phyloP scores from a whole-genome alignment of 192 early-diverging fungal species.

The Linnemannia schmuckeri region DNA sequence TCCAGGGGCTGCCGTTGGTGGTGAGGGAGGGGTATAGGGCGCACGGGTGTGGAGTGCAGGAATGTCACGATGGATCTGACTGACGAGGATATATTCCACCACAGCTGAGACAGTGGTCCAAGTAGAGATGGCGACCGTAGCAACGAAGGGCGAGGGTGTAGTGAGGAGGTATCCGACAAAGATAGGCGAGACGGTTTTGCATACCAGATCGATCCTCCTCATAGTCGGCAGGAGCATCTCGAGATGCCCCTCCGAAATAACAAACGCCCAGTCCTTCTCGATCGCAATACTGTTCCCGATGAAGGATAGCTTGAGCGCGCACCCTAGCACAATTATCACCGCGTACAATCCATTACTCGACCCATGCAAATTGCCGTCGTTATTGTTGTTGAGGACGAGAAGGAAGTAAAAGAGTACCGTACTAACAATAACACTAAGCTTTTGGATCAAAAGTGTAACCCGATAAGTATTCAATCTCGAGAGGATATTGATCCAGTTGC shows the following conservation, averaged over 20 bases:
- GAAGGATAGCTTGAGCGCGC: constrained; percentile 29
- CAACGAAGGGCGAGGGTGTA: not conserved
- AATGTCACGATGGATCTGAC: constrained; percentile 27
- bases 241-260: constrained; percentile 37
- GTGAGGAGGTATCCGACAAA: constrained; percentile 26
- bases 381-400: not conserved
- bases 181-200: constrained; percentile 45
- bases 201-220: constrained; percentile 51
- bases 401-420: constrained; percentile 23
- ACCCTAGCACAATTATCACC: constrained; percentile 39
- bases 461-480: constrained; percentile 30
- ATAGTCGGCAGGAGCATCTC: constrained; percentile 27
- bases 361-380: not conserved
- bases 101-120: constrained; percentile 31
- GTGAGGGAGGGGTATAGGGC: not conserved
- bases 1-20: not conserved
- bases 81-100: constrained; percentile 30
- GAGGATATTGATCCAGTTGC: constrained; percentile 45
- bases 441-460: constrained; percentile 25
- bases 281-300: constrained; percentile 49
- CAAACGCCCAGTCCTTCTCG: constrained; percentile 48
- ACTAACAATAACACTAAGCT: constrained; percentile 33
- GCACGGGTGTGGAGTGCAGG: not conserved
- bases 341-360: constrained; percentile 6
- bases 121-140: constrained; percentile 9